Base-by-base conservation (phyloP, 2,329 filamentous ascomycete genomes). In the Phymatotrichopsis omnivora region DNA sequence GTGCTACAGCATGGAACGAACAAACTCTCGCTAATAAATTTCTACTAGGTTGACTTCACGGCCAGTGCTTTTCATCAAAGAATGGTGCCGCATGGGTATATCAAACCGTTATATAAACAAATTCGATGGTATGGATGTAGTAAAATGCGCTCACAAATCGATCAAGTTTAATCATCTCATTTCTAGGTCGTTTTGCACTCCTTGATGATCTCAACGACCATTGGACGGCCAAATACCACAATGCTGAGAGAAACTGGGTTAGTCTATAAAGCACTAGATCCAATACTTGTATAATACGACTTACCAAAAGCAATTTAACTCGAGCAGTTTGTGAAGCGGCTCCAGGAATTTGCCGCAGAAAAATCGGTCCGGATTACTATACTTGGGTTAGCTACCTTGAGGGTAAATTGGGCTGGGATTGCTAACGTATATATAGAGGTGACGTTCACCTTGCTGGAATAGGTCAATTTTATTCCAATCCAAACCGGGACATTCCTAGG, bases 201-300 rank as follows among this genome's bases (percentile, higher is more conserved):
- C 69, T 93, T 22, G 87, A 94, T 60, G 86, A 93, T 58, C 67
- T 94, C 7, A 89, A 95, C 61, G 91, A 96, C 63, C 89, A 98
- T 61, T 98, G 91, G 91, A 95, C 89, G 1, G 85, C 89, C 28
- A 93, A 85, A 61, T 84, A 86, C 60, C 87, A 96, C 67, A 98
- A 96, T 62, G 72, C 77, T 20, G 91, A 98, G 65, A 78, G 91
- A 39, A 84, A 80, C 52, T 81, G 84, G 63, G 72, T 96, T 52
- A 46, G 55, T 47, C 33, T 49, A 30, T n/a, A n/a, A n/a, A n/a
- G n/a, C n/a, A n/a, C n/a, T n/a, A n/a, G n/a, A n/a, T n/a, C n/a
- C n/a, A n/a, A n/a, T n/a, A n/a, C n/a, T n/a, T n/a, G n/a, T n/a
- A n/a, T n/a, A n/a, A n/a, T n/a, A n/a, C n/a, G n/a, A n/a, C n/a